phyloP scores from a whole-genome alignment of 2,329 filamentous ascomycete species.

The Exophiala sp. region DNA sequence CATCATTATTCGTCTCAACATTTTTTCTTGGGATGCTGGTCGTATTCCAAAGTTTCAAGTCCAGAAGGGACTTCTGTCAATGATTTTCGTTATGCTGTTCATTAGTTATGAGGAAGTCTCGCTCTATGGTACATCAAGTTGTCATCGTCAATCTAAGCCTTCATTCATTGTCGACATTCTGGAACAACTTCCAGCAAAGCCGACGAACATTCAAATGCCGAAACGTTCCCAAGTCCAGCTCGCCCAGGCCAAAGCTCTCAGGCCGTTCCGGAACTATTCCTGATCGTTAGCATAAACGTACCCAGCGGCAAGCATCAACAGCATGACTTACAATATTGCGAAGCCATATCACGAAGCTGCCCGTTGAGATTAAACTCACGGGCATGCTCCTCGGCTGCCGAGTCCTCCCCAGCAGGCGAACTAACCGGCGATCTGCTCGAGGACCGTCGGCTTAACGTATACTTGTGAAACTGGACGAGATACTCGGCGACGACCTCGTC shows the following conservation, averaged over 20 bases:
- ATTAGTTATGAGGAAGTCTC: too few relatives aligned
- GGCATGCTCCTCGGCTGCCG: slow-evolving; percentile 13
- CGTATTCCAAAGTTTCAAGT: too few relatives aligned
- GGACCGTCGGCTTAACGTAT: slow-evolving; percentile 17
- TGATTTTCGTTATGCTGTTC: too few relatives aligned
- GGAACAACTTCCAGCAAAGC: slow-evolving; percentile 17
- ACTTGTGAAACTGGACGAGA: slow-evolving; percentile 22
- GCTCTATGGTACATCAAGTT: too few relatives aligned
- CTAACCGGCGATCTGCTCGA: background rate
- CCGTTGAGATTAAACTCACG: slow-evolving; percentile 11
- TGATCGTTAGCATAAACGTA: background rate
- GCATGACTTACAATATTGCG: slow-evolving; percentile 15
- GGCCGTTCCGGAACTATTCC: slow-evolving; percentile 5
- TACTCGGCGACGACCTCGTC: slow-evolving; percentile 18
- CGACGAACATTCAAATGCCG: slow-evolving; percentile 15
- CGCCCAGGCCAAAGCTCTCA: slow-evolving; percentile 3
- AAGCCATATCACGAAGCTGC: slow-evolving; percentile 4
- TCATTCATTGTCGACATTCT: background rate
- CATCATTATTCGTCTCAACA: too few relatives aligned
- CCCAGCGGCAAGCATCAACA: background rate
- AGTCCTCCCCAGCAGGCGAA: background rate
- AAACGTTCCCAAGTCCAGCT: slow-evolving; percentile 7
- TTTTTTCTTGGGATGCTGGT: too few relatives aligned
- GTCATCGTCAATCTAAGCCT: too few relatives aligned
- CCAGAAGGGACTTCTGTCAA: too few relatives aligned